Base-by-base conservation (phyloP, 441 rosid genomes). In the Gossypium gossypioides region DNA sequence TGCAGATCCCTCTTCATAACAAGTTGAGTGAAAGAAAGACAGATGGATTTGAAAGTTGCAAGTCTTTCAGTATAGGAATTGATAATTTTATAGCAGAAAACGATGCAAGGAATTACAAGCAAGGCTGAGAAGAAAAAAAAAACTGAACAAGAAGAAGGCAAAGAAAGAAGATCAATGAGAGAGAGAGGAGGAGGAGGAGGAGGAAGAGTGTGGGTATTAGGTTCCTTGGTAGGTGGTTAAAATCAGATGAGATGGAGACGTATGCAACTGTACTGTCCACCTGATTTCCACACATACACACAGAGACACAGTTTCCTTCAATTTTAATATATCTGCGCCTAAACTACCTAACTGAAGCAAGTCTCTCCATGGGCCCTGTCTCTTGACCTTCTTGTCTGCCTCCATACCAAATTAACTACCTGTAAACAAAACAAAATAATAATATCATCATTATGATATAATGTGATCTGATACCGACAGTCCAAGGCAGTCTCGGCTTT, bases 241-340 rank as follows among this genome's bases (percentile, higher is more conserved):
- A 40, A 40, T 40, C 46, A 40, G 46, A 56, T 50, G 54, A 56
- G 60, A 9, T 56, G 24, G 5, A 10, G 60, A 56, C 66, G 71
- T 83, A 80, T 78, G 74, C 66, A 42, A 59, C 46, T 40, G 62
- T 68, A 64, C 51, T 61, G 66, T 40, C 46, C 71, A 48, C 64
- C 66, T 67, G 58, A 76, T 63, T 61, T 68, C 29, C 22, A 40
- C 70, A 40, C 3, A 37, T 7, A 37, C 12, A 37, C 44, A 37
- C 44, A 8, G 12, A 37, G 12, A 37, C 44, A 40, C 70, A 21
- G 60, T 70, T 77, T 79, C 51, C 74, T 82, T 81, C 40, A 70
- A 71, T 56, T 74, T 72, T 62, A 80, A 76, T 58, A 60, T 29
- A 29, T 65, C 40, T 64, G 44, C 44, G 3, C 44, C 44, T 40